A percentile compares a stretch with the other conserved stretches of the same genome.
Conservation (phyloP, 2,329 filamentous ascomycete genomes). For the Colletotrichum sp. region DNA sequence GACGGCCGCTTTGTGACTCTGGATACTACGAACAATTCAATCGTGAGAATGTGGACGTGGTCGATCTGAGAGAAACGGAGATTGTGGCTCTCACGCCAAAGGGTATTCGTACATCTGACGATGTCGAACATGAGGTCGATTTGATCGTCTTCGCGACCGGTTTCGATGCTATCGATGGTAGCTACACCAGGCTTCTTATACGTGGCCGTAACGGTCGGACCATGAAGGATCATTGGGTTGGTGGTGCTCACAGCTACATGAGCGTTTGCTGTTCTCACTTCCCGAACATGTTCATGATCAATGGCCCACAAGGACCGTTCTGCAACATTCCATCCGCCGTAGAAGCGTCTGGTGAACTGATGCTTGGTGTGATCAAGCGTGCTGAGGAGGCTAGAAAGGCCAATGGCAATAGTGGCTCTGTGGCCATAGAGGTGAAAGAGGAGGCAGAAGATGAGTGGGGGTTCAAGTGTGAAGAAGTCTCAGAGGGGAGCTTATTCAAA, state of each 20-base stretch:
- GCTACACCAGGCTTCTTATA: not conserved
- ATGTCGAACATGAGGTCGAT: not conserved
- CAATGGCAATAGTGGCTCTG: not conserved
- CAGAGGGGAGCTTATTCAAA: not conserved
- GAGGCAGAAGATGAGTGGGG: not conserved
- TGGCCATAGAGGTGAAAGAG: not conserved
- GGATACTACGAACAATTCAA: not conserved
- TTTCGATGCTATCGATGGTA: not conserved
- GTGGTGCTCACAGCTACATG: not conserved
- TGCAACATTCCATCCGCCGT: not conserved
- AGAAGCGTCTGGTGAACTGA: not conserved
- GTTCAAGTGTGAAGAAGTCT: not conserved
- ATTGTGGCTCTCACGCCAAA: not conserved
- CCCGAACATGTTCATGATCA: constrained; percentile 26
- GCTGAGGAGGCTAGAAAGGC: not conserved
- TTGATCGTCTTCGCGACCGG: not conserved
- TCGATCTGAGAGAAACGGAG: not conserved
- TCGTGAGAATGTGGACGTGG: not conserved
- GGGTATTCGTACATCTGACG: not conserved
- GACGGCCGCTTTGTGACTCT: not conserved
- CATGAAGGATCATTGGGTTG: not conserved
- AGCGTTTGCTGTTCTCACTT: constrained; percentile 30
- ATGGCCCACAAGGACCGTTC: not conserved
- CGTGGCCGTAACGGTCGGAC: not conserved
- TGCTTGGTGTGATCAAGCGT: not conserved